Evolutionary conservation across 1,284 basidiomycete species (phyloP).

Genomic region (Puccinia brachypodii): DNA sequence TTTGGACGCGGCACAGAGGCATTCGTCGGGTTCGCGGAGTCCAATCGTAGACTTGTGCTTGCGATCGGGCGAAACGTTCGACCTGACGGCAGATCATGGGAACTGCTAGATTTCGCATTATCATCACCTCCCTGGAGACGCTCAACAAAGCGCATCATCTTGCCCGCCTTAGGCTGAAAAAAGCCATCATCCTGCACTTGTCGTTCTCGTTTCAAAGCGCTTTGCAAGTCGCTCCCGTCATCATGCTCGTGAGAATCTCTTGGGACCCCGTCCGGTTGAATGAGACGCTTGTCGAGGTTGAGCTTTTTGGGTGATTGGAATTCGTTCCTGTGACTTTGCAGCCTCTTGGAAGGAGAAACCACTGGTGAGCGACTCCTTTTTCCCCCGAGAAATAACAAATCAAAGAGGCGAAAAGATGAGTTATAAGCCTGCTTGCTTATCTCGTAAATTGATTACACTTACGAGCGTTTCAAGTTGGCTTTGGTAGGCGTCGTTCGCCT

Average conservation of each 20-base stretch:
- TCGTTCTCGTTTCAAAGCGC: slow-evolving; percentile 17
- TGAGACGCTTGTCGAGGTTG: not conserved
- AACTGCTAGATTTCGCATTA: not conserved
- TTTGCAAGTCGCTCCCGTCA: not conserved
- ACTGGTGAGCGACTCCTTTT: not conserved
- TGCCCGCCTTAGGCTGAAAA: slow-evolving; percentile 34
- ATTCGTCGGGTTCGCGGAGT: not conserved
- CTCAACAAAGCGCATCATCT: slow-evolving; percentile 45
- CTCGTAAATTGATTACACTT: not conserved
- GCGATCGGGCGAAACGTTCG: not conserved
- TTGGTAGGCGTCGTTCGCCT: slow-evolving; percentile 14
- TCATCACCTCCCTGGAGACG: slow-evolving; percentile 10
- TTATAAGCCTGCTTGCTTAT: not conserved
- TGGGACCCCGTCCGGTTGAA: slow-evolving; percentile 2
- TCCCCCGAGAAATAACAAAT: not conserved
- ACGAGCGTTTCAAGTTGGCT: not conserved
- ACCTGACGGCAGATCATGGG: not conserved
- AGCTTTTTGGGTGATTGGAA: slow-evolving; percentile 14
- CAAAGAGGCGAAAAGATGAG: not conserved
- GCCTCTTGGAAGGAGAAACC: slow-evolving; percentile 22
- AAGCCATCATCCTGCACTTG: slow-evolving; percentile 43
- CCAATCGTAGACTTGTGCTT: not conserved
- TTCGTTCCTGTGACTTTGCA: not conserved
- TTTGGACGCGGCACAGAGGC: not conserved
- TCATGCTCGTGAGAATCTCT: not conserved